These are phyloP conservation scores for Acer saccharum DNA, from an alignment of 345 rosid species.

Conservation along the genomic window DNA sequence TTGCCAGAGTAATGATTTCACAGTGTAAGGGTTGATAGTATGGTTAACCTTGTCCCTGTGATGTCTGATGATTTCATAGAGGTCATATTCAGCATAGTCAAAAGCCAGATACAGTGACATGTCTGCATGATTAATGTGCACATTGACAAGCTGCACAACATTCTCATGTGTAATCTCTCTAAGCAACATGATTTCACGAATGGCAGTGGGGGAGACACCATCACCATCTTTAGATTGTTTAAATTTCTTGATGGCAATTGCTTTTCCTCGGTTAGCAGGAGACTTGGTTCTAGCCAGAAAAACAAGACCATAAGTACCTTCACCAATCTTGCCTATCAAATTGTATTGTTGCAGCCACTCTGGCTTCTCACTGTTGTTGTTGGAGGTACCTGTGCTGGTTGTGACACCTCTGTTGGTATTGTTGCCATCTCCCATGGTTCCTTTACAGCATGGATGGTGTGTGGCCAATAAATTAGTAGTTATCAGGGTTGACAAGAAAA, in stretches of 20 bases:
- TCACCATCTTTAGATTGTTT: slow-evolving; percentile 99
- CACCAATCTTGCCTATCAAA: slow-evolving; percentile 97
- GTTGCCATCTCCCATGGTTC: slow-evolving; percentile 61
- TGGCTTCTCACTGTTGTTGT: slow-evolving; percentile 60
- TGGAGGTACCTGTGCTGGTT: slow-evolving; percentile 34
- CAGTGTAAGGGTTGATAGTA: slow-evolving; percentile 72
- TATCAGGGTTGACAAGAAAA: background rate
- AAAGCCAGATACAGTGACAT: slow-evolving; percentile 98
- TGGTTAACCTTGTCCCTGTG: slow-evolving; percentile 84
- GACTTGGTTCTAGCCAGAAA: slow-evolving; percentile 87
- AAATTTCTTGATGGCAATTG: slow-evolving; percentile 96
- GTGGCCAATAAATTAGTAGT: background rate
- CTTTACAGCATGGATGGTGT: background rate
- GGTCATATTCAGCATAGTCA: slow-evolving; percentile 95
- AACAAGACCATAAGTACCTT: slow-evolving; percentile 98
- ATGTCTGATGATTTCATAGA: slow-evolving; percentile 90
- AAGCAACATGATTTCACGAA: slow-evolving; percentile 98
- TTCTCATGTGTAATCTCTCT: slow-evolving; percentile 94
- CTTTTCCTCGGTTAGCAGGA: slow-evolving; percentile 72
- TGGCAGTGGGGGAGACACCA: slow-evolving; percentile 99
- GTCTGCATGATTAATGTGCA: slow-evolving; percentile 91
- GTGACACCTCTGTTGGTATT: slow-evolving; percentile 33
- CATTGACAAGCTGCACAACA: slow-evolving; percentile 96
- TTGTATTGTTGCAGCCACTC: slow-evolving; percentile 99
- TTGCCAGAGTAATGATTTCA: slow-evolving; percentile 97